Evolutionary conservation across 2,329 filamentous ascomycete genomes (phyloP).

Genomic region (Cryphonectria radicalis): DNA sequence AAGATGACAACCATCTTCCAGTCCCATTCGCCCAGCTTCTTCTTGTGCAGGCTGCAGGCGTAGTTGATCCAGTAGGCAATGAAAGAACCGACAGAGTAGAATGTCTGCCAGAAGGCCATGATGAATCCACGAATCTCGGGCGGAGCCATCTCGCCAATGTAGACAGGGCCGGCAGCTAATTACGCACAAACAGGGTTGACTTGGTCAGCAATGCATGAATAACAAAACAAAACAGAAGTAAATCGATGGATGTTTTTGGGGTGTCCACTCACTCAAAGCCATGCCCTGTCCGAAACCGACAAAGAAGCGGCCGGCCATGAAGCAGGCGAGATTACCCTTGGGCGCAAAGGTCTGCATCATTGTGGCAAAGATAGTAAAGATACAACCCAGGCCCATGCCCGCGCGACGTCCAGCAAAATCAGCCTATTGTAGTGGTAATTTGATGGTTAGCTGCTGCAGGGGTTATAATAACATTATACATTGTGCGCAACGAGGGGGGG

Average conservation of each 20-base stretch:
- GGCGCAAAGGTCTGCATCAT: conserved; percentile 71
- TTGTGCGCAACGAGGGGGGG: no score
- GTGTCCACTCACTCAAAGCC: conserved; percentile 47
- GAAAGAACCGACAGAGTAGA: conserved; percentile 68
- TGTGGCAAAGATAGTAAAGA: conserved; percentile 69
- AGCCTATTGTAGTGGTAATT: conserved; percentile 38
- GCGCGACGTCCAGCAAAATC: conserved; percentile 65
- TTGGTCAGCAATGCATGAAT: conserved; percentile 13
- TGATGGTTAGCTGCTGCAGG: neutral
- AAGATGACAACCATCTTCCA: conserved; percentile 76
- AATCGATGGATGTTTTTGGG: neutral
- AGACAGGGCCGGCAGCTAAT: conserved; percentile 66
- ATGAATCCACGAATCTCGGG: conserved; percentile 67
- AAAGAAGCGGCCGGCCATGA: conserved; percentile 70
- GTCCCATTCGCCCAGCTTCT: conserved; percentile 69
- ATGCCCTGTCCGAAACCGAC: conserved; percentile 74
- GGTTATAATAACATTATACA: no score
- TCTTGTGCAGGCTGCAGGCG: conserved; percentile 59
- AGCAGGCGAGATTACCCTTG: conserved; percentile 62
- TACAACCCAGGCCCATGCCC: conserved; percentile 68
- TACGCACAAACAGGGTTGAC: conserved; percentile 33
- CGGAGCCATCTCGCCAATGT: conserved; percentile 71
- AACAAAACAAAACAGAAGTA: neutral
- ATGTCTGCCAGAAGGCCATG: conserved; percentile 73
- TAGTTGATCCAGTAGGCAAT: conserved; percentile 70